Conservation (phyloP, 129 eudicot species). For the Mikania micrantha region DNA sequence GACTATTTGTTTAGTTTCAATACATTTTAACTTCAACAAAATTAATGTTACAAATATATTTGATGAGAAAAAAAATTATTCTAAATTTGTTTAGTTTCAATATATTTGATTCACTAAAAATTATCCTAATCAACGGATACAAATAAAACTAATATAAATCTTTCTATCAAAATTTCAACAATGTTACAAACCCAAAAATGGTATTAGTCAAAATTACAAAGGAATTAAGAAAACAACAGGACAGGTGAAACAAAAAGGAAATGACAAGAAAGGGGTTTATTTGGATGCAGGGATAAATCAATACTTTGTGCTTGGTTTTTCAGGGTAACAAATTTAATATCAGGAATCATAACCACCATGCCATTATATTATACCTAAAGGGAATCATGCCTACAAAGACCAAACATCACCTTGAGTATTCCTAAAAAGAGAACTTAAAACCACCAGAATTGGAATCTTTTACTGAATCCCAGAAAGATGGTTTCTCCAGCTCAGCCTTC, state of each 20-base stretch:
- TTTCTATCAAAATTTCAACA: background rate
- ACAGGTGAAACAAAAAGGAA: background rate
- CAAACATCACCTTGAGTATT: background rate
- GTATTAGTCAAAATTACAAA: background rate
- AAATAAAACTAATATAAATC: background rate
- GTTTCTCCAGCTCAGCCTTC: slow-evolving; percentile 51
- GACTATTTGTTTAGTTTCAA: no score
- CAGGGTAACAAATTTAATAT: background rate
- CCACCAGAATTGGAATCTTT: slow-evolving; percentile 74
- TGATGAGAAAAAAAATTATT: no score
- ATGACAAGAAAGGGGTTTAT: no score
- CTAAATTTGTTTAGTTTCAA: no score
- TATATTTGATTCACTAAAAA: no score
- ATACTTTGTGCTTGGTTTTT: background rate
- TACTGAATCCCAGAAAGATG: slow-evolving; percentile 77
- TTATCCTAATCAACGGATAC: no score
- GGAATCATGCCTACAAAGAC: background rate
- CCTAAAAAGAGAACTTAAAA: slow-evolving; percentile 78
- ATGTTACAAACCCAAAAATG: background rate
- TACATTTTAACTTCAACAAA: no score
- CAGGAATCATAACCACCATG: no score
- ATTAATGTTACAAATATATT: no score
- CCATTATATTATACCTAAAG: background rate
- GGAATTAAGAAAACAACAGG: background rate
- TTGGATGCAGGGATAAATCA: background rate